These are phyloP conservation scores for Coniella vitis DNA, from an alignment of 2,329 filamentous ascomycete genomes.

Conservation along the genomic window DNA sequence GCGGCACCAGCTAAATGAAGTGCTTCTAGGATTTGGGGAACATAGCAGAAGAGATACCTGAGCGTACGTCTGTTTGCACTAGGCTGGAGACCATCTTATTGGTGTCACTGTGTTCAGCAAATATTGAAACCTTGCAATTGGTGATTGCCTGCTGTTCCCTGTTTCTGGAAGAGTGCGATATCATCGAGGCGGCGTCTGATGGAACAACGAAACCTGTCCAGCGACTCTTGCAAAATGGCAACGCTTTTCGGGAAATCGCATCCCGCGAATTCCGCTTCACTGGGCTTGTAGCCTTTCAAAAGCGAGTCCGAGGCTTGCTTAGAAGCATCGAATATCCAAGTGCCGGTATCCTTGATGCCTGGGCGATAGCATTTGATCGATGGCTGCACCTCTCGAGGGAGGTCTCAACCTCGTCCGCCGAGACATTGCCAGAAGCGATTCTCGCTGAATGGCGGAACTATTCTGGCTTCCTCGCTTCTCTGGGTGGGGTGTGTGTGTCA, in stretches of 20 bases:
- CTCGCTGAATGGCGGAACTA: conserved; percentile 62
- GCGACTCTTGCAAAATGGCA: conserved; percentile 51
- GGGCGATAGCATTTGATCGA: conserved; percentile 58
- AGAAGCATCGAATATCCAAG: conserved; percentile 56
- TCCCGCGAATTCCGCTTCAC: conserved; percentile 60
- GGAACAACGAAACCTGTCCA: conserved; percentile 41
- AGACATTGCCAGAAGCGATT: conserved; percentile 47
- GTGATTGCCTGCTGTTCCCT: conserved; percentile 56
- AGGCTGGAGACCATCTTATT: conserved; percentile 58
- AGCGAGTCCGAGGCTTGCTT: conserved; percentile 53
- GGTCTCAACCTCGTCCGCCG: conserved; percentile 45
- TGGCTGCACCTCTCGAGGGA: conserved; percentile 61
- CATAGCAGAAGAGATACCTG: conserved; percentile 46
- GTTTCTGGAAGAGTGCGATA: conserved; percentile 54
- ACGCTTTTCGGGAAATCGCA: conserved; percentile 55
- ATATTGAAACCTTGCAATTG: conserved; percentile 58
- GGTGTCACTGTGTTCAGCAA: conserved; percentile 57
- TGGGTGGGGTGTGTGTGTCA: conserved; percentile 59
- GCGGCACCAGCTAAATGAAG: not conserved
- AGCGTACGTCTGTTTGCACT: conserved; percentile 45
- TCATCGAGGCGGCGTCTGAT: conserved; percentile 42
- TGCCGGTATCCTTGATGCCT: conserved; percentile 59
- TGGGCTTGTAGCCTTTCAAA: conserved; percentile 63
- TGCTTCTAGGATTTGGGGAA: conserved; percentile 45
- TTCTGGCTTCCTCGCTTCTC: conserved; percentile 60